Percentiles rank a stretch among this genome's conserved stretches.
These are phyloP conservation scores for Polyporus arcularius DNA, from an alignment of 768 basidiomycete genomes.

Conservation along the genomic window DNA sequence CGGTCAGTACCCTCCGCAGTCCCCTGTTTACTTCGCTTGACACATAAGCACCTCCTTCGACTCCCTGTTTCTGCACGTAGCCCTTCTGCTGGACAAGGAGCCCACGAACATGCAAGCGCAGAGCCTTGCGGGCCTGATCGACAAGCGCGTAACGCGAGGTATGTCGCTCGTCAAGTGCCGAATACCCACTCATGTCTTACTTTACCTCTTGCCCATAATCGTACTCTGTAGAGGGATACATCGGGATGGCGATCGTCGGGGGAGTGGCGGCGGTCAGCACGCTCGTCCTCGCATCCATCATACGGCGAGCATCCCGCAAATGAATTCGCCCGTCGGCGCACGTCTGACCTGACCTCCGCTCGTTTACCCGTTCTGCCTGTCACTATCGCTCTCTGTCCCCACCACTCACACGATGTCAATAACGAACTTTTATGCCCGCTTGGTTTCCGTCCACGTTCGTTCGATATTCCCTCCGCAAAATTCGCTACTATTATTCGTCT, in stretches of 20 bases:
- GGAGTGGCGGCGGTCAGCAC: slow-evolving; percentile 86
- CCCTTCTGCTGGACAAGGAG: slow-evolving; percentile 85
- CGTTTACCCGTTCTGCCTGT: background rate
- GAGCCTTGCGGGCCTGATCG: slow-evolving; percentile 83
- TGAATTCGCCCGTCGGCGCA: slow-evolving; percentile 11
- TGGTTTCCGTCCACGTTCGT: background rate
- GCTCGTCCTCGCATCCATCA: slow-evolving; percentile 68
- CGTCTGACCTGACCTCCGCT: slow-evolving; percentile 5
- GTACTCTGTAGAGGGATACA: slow-evolving; percentile 80
- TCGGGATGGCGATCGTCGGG: slow-evolving; percentile 95
- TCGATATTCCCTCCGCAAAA: background rate
- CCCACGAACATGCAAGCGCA: slow-evolving; percentile 92
- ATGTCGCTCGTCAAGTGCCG: slow-evolving; percentile 20
- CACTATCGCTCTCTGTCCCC: background rate
- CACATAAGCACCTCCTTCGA: background rate
- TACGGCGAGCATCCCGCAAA: slow-evolving; percentile 78
- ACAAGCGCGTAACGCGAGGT: slow-evolving; percentile 84
- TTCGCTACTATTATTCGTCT: background rate
- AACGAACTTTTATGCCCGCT: background rate
- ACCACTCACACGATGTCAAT: background rate
- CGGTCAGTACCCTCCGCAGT: slow-evolving; percentile 51
- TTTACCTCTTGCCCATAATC: too few species aligned
- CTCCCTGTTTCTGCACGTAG: slow-evolving; percentile 40
- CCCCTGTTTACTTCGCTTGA: background rate
- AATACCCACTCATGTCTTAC: background rate